phyloP scores from a whole-genome alignment of 768 basidiomycete species.

The Roridomyces roridus region DNA sequence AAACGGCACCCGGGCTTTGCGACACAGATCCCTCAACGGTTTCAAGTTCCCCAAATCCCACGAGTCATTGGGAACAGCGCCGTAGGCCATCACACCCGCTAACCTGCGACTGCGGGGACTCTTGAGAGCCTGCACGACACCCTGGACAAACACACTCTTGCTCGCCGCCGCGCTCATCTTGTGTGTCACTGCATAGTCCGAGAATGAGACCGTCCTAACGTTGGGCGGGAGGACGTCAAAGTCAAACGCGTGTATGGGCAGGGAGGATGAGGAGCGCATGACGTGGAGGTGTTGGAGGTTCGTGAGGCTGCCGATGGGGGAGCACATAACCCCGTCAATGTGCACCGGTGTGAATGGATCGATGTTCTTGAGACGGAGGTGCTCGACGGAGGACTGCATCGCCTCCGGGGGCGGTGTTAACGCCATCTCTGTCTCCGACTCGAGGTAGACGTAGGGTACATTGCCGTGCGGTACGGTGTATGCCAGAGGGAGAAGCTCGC shows the following conservation, averaged over 20 bases:
- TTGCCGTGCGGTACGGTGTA: not conserved
- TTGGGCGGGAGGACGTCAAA: not conserved
- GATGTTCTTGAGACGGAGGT: constrained; percentile 10
- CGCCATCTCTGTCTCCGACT: not conserved
- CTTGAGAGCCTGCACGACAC: constrained; percentile 3
- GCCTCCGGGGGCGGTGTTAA: not conserved
- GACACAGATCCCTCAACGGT: not conserved
- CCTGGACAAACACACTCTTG: constrained; percentile 10
- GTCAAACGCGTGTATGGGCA: constrained; percentile 5
- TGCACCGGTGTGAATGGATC: not conserved
- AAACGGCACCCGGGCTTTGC: constrained; percentile 6
- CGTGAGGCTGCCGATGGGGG: not conserved
- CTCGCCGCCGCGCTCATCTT: constrained; percentile 4
- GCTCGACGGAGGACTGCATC: constrained; percentile 12
- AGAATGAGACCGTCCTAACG: constrained; percentile 12
- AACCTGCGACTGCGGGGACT: not conserved
- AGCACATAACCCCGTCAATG: not conserved
- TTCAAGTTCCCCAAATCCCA: constrained; percentile 20
- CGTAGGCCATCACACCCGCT: constrained; percentile 14
- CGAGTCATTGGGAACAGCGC: constrained; percentile 7
- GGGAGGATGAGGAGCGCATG: constrained; percentile 2
- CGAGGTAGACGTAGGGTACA: not conserved
- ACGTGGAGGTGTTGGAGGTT: constrained; percentile 13
- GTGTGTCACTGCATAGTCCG: constrained; percentile 14
- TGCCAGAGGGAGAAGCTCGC: constrained; percentile 1